Evolutionary conservation across 148 eudicot species (phyloP).

Genomic region (Cornus suecica): DNA sequence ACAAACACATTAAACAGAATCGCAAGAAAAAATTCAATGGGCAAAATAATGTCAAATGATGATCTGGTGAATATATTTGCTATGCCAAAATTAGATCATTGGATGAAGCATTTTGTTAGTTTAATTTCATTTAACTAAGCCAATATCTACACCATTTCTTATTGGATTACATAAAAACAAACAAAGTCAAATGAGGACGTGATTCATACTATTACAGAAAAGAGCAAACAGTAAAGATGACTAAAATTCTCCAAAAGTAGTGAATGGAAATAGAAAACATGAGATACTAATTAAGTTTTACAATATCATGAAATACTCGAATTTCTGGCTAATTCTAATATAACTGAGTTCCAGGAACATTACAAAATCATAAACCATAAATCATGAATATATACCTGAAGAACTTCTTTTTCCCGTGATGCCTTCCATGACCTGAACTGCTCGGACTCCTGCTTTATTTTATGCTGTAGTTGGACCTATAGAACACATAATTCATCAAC

Average conservation of each 20-base stretch:
- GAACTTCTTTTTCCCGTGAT: conserved; percentile 90
- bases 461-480: conserved; percentile 96
- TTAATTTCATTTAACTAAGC: too few species aligned
- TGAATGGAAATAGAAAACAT: neutral
- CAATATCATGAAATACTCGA: neutral
- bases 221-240: neutral
- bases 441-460: conserved; percentile 97
- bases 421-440: conserved; percentile 97
- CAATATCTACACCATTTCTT: neutral
- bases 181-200: neutral
- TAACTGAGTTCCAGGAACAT: neutral
- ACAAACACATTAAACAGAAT: neutral
- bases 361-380: neutral
- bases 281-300: neutral
- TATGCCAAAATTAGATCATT: neutral
- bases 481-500: neutral
- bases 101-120: neutral
- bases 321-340: neutral
- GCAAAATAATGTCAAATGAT: neutral
- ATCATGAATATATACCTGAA: conserved; percentile 55
- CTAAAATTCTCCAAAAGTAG: neutral
- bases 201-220: neutral
- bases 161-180: neutral
- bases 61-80: neutral
- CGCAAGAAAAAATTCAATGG: too few species aligned